Base-by-base conservation (phyloP, 2,329 filamentous ascomycete species). In the Neonectria ditissima region DNA sequence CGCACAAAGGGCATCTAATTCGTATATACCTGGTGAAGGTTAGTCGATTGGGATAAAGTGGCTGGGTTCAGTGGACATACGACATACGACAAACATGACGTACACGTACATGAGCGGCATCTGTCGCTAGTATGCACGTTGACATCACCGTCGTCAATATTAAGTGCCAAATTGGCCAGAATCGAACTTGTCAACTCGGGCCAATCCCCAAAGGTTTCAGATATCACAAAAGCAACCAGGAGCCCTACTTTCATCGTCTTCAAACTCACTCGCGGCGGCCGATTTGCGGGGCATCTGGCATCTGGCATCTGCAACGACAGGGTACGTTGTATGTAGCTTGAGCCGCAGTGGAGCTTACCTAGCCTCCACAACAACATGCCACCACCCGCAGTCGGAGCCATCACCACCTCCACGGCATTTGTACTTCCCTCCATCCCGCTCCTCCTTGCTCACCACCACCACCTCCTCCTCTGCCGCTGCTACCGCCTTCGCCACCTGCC, bases 311-410 rank as follows among this genome's bases (percentile, higher is more conserved):
- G 65, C 58, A 56, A 18, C 22, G 50, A 62, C 61, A 63, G 54
- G 69, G 60, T 41, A 41, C n/a, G 7, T n/a, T n/a, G n/a, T 66
- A 66, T 61, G 63, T 63, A 67, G 62, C 63, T 71, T 66, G 69
- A 71, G 63, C 70, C 67, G 62, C 37, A 69, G 65, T 72, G 70
- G 68, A 69, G 69, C 59, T 60, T 59, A 56, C 56, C 58, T 26
- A 56, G 55, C 58, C 63, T 59, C 65, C 52, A 63, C 67, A 69
- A 63, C 67, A 69, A 65, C 69, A 72, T 59, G 69, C 62, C 69
- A 72, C 50, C 69, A 65, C 53, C 56, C 62, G 34, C 62, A 53
- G 50, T 60, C 32, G 34, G 45, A 51, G 37, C 47, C 61, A 62
- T 28, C 62, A 61, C 41, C 63, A 65, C 58, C 63, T 64, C 39